phyloP scores from a whole-genome alignment of 257 asterid genomes.

The Solanum clarkiae region DNA sequence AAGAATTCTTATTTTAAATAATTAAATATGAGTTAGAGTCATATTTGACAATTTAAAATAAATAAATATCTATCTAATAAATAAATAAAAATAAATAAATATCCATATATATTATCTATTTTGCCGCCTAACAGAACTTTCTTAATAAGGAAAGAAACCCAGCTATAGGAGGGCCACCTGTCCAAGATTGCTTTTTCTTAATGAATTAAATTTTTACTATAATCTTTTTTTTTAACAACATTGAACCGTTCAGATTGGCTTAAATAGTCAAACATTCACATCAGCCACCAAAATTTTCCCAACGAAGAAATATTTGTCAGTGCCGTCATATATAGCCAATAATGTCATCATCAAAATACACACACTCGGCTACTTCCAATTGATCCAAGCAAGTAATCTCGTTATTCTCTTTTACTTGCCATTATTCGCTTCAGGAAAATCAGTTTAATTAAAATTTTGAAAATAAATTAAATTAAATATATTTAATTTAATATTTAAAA shows the following conservation, averaged over 20 bases:
- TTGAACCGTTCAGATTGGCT: neutral
- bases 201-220: neutral
- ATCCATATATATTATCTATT: too few species aligned
- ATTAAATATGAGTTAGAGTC: too few species aligned
- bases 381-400: neutral
- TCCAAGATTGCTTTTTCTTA: neutral
- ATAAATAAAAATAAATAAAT: too few species aligned
- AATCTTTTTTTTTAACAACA: neutral
- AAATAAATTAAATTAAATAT: too few species aligned
- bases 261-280: slow-evolving; percentile 12
- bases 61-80: too few species aligned
- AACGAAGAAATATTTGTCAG: slow-evolving; percentile 8
- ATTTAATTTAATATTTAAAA: too few species aligned
- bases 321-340: slow-evolving; percentile 10
- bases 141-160: neutral
- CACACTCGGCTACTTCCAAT: neutral
- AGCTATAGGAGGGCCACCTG: slow-evolving; percentile 3
- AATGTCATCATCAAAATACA: neutral
- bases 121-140: neutral
- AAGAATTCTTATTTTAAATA: too few species aligned
- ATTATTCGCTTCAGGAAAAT: too few species aligned
- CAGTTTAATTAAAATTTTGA: too few species aligned
- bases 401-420: too few species aligned
- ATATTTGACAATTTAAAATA: too few species aligned
- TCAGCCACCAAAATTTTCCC: slow-evolving; percentile 10